Conservation (phyloP, 805 yeast species). For the Yarrowia sp. region DNA sequence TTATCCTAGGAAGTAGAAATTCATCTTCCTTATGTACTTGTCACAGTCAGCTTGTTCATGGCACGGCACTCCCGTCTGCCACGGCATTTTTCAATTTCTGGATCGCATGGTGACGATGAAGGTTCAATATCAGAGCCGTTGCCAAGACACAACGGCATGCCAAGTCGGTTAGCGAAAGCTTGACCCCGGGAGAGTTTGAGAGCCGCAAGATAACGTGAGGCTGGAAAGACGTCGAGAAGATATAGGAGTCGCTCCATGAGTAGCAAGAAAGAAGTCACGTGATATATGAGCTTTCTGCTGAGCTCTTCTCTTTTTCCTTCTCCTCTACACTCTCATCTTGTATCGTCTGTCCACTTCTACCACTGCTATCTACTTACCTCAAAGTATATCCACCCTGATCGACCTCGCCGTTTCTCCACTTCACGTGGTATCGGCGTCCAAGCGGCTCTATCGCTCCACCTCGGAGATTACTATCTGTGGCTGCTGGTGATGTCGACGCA, state of each 20-base stretch:
- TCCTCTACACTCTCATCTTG: no score
- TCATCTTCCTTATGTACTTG: no score
- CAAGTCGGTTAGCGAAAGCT: not conserved
- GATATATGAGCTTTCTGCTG: no score
- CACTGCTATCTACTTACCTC: no score
- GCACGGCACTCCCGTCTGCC: not conserved
- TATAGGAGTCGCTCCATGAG: no score
- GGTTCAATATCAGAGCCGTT: slow-evolving; percentile 8
- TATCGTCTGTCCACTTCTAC: no score
- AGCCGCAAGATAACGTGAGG: slow-evolving; percentile 6
- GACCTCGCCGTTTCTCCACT: slow-evolving; percentile 22
- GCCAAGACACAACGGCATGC: not conserved
- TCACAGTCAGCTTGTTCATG: no score
- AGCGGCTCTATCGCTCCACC: slow-evolving; percentile 10
- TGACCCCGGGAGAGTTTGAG: not conserved
- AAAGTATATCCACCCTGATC: slow-evolving; percentile 29
- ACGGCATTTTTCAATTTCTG: not conserved
- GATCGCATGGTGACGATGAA: not conserved
- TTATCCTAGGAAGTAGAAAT: not conserved
- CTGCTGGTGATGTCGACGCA: not conserved
- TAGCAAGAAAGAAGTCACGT: no score
- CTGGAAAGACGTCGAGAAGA: no score
- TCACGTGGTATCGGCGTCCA: not conserved
- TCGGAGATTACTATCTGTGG: not conserved
- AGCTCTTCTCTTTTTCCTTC: no score